phyloP scores from a whole-genome alignment of 495 filamentous ascomycete genomes.

The Sphaerosporella brunnea region DNA sequence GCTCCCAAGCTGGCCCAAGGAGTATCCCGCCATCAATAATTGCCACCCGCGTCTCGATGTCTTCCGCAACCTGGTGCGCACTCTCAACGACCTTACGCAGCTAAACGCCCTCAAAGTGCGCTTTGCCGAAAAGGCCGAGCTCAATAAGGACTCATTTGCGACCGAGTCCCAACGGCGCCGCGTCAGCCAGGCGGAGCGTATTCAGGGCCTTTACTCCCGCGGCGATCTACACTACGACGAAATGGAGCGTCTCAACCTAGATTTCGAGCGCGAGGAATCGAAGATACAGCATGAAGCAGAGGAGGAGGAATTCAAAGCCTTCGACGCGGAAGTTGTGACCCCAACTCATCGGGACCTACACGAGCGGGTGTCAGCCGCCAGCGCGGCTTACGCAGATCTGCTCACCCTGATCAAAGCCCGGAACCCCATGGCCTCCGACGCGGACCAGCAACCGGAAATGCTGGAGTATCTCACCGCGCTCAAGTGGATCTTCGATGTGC shows the following conservation, averaged over 20 bases:
- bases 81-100: constrained; percentile 56
- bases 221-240: constrained; percentile 18
- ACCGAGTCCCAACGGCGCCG: constrained; percentile 8
- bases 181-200: constrained; percentile 22
- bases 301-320: constrained; percentile 88
- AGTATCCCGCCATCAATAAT: constrained; percentile 91
- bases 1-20: constrained; percentile 79
- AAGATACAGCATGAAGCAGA: constrained; percentile 17
- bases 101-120: constrained; percentile 47
- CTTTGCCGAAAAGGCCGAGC: constrained; percentile 27
- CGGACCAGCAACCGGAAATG: constrained; percentile 37
- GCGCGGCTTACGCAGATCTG: constrained; percentile 21
- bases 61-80: constrained; percentile 56
- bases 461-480: constrained; percentile 84
- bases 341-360: constrained; percentile 18
- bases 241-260: constrained; percentile 19
- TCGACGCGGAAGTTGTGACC: constrained; percentile 72
- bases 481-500: constrained; percentile 93
- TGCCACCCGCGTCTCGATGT: constrained; percentile 73
- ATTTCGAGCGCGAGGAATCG: constrained; percentile 21
- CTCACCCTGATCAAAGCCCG: constrained; percentile 15
- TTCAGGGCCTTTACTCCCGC: constrained; percentile 19
- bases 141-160: background rate
- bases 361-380: constrained; percentile 22
- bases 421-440: background rate